Evolutionary conservation across 805 yeast genomes (phyloP).

Genomic region (Zygosaccharomyces rouxii): DNA sequence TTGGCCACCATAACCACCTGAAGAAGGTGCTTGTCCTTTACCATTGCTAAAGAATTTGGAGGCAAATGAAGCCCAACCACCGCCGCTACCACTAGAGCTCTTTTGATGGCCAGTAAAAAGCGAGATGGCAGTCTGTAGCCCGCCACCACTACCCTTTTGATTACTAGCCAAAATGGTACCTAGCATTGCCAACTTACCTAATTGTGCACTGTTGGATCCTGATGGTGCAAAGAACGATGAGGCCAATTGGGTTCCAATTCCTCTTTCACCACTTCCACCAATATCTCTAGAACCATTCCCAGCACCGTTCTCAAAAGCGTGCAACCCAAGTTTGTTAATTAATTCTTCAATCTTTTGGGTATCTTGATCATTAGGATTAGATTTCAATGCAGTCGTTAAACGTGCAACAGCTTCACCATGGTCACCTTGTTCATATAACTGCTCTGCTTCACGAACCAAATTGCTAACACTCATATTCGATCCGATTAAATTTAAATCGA

Average conservation of each 20-base stretch:
- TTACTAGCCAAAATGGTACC: slow-evolving; percentile 23
- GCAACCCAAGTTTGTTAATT: slow-evolving; percentile 21
- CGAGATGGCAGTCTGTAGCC: slow-evolving; percentile 23
- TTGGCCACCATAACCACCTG: slow-evolving; percentile 4
- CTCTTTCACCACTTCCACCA: slow-evolving; percentile 16
- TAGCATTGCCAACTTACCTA: slow-evolving; percentile 31
- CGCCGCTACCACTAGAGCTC: slow-evolving; percentile 17
- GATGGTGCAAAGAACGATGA: slow-evolving; percentile 12
- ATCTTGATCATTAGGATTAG: slow-evolving; percentile 24
- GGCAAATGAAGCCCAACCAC: slow-evolving; percentile 28
- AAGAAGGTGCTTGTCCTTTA: neutral
- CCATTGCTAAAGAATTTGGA: slow-evolving; percentile 21
- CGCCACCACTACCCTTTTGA: slow-evolving; percentile 18
- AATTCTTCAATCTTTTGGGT: slow-evolving; percentile 24
- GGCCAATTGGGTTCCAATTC: slow-evolving; percentile 20
- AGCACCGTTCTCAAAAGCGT: slow-evolving; percentile 18
- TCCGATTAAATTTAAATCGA: neutral
- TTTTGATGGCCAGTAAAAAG: slow-evolving; percentile 16
- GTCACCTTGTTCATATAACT: slow-evolving; percentile 20
- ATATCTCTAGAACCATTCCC: slow-evolving; percentile 21
- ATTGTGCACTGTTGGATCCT: slow-evolving; percentile 27
- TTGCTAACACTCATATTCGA: slow-evolving; percentile 18
- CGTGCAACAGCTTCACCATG: slow-evolving; percentile 29
- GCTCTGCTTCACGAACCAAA: slow-evolving; percentile 24
- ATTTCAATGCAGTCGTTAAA: slow-evolving; percentile 26